Percentiles rank a stretch among this genome's conserved stretches.
phyloP scores from a whole-genome alignment of 2,329 filamentous ascomycete species.

The Endothia cerciana region DNA sequence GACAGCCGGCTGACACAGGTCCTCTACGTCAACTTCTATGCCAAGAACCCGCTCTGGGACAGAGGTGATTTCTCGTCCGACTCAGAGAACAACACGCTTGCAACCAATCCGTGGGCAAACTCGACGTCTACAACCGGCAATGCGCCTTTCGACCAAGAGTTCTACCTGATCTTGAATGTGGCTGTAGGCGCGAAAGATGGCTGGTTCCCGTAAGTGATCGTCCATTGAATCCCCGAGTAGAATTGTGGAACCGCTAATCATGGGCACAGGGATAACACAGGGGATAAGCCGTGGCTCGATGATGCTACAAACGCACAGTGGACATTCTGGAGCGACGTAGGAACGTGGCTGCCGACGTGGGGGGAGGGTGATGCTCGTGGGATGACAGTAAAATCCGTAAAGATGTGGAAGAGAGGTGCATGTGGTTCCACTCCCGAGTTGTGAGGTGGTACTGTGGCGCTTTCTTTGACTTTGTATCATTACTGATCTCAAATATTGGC shows the following conservation, averaged over 20 bases:
- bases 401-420: constrained; percentile 50
- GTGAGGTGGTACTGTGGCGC: constrained; percentile 13
- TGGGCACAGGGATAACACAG: constrained; percentile 44
- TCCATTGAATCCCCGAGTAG: neutral
- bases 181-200: constrained; percentile 54
- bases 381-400: constrained; percentile 51
- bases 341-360: constrained; percentile 53
- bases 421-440: constrained; percentile 32
- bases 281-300: constrained; percentile 52
- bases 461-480: neutral
- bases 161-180: constrained; percentile 56
- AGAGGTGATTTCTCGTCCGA: constrained; percentile 46
- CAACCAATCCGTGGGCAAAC: constrained; percentile 49
- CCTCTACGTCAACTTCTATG: constrained; percentile 43
- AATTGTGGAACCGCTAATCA: constrained; percentile 21
- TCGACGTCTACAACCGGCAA: constrained; percentile 43
- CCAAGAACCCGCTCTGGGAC: constrained; percentile 42
- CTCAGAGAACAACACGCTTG: constrained; percentile 46
- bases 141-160: constrained; percentile 56
- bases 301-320: constrained; percentile 42
- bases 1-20: constrained; percentile 48
- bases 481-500: neutral
- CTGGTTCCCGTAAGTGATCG: constrained; percentile 46
- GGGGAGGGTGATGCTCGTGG: constrained; percentile 45
- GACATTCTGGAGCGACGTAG: constrained; percentile 48